Conservation (phyloP, 2,329 filamentous ascomycete species). For the Akanthomyces lecanii region DNA sequence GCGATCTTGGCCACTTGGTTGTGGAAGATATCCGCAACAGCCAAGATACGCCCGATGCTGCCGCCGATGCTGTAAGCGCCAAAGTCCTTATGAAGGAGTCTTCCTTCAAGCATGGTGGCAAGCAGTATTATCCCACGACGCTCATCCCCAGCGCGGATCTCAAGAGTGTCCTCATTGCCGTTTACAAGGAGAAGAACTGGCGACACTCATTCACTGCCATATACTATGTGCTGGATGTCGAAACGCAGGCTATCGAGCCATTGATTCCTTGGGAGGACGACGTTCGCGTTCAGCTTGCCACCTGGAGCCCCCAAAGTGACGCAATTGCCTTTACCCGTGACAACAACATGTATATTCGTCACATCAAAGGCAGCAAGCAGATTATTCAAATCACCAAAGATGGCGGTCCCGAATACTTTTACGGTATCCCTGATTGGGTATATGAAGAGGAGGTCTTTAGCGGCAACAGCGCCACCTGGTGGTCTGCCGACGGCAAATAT, state of each 20-base stretch:
- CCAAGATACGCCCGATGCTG: slow-evolving; percentile 23
- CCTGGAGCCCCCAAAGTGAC: slow-evolving; percentile 84
- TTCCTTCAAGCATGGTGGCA: slow-evolving; percentile 56
- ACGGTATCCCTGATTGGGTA: slow-evolving; percentile 96
- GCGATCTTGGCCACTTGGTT: slow-evolving; percentile 69
- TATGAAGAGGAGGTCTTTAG: slow-evolving; percentile 69
- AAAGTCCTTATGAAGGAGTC: slow-evolving; percentile 68
- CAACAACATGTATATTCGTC: slow-evolving; percentile 86
- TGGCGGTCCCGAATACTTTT: slow-evolving; percentile 84
- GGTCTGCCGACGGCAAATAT: slow-evolving; percentile 84
- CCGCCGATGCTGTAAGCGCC: slow-evolving; percentile 28
- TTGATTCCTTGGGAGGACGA: slow-evolving; percentile 65
- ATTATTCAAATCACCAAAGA: slow-evolving; percentile 77
- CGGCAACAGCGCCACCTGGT: slow-evolving; percentile 85
- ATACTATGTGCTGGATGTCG: slow-evolving; percentile 93
- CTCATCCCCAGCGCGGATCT: slow-evolving; percentile 78
- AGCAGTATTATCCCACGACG: slow-evolving; percentile 52
- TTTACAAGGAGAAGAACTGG: slow-evolving; percentile 72
- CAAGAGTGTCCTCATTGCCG: slow-evolving; percentile 79
- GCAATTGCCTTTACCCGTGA: slow-evolving; percentile 83
- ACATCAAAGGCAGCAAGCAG: slow-evolving; percentile 46
- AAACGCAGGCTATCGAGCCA: slow-evolving; percentile 69
- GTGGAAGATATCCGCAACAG: slow-evolving; percentile 75
- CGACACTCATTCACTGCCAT: slow-evolving; percentile 80
- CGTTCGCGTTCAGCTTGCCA: slow-evolving; percentile 73